phyloP scores from a whole-genome alignment of 192 early-diverging fungal species.

The Coemansia sp. region DNA sequence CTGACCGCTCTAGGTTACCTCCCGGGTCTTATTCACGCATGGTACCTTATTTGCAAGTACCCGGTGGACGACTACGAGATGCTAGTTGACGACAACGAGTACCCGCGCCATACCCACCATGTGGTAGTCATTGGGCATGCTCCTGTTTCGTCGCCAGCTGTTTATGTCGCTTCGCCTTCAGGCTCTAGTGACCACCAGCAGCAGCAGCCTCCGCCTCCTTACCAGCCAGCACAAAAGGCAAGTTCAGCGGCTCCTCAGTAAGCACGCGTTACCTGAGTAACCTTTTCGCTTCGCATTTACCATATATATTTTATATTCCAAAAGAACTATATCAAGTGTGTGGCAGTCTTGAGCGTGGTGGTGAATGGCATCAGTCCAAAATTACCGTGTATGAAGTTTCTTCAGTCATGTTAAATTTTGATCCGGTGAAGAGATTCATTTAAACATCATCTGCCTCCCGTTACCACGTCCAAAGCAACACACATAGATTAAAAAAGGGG shows the following conservation, averaged over 20 bases:
- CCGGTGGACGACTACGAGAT: constrained; percentile 48
- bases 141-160: background rate
- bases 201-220: constrained; percentile 30
- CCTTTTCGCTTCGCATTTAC: background rate
- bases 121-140: constrained; percentile 31
- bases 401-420: constrained; percentile 31
- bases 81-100: constrained; percentile 44
- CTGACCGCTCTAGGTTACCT: constrained; percentile 71
- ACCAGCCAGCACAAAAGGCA: constrained; percentile 22
- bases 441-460: constrained; percentile 49
- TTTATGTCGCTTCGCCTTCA: constrained; percentile 1
- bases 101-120: constrained; percentile 31
- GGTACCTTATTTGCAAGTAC: constrained; percentile 64
- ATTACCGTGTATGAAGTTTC: constrained; percentile 31
- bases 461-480: too few species aligned
- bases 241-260: background rate
- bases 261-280: too few species aligned
- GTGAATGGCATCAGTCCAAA: constrained; percentile 35
- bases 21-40: constrained; percentile 69
- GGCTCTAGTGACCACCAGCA: constrained; percentile 13
- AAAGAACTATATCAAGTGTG: background rate
- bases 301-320: background rate
- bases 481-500: constrained; percentile 27
- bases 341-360: background rate
- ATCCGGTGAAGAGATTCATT: constrained; percentile 56